Conservation (phyloP, 164 flowering plant genomes). For the Vitis rotundifolia region DNA sequence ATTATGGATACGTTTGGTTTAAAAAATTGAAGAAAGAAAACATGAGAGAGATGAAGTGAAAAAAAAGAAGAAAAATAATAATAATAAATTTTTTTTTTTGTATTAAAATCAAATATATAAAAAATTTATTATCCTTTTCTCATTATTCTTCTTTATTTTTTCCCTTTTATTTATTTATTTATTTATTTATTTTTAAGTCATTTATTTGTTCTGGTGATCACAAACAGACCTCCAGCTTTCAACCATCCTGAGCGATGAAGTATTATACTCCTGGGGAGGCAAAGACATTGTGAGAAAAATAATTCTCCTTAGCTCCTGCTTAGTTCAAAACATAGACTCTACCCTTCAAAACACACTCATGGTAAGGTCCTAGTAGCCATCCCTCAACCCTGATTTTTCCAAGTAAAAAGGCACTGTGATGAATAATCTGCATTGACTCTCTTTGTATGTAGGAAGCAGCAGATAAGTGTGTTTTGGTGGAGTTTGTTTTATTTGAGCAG, state of each 20-base stretch:
- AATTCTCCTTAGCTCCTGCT: slow-evolving; percentile 49
- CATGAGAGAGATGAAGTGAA: no score
- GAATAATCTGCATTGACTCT: not conserved
- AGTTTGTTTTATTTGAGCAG: slow-evolving; percentile 66
- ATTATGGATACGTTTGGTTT: not conserved
- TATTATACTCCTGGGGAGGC: slow-evolving; percentile 64
- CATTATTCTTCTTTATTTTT: not conserved
- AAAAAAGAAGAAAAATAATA: no score
- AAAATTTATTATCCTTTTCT: no score
- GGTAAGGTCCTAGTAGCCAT: slow-evolving; percentile 36
- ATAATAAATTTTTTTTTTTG: no score
- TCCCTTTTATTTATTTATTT: not conserved
- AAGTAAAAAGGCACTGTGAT: no score
- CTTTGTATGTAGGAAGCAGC: slow-evolving; percentile 66
- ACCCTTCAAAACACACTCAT: slow-evolving; percentile 38
- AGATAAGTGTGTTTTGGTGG: slow-evolving; percentile 67
- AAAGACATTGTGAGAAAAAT: slow-evolving; percentile 60
- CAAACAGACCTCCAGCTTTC: slow-evolving; percentile 48
- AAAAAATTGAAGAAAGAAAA: no score
- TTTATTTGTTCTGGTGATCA: slow-evolving; percentile 5
- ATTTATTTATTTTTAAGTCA: no score
- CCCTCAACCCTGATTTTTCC: no score
- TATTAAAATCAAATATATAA: no score
- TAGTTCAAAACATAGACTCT: slow-evolving; percentile 37
- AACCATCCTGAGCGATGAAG: slow-evolving; percentile 49